Evolutionary conservation across 2,329 filamentous ascomycete genomes (phyloP), one percentile per base, ranked within the genome.

Genomic region (Monilinia laxa): DNA sequence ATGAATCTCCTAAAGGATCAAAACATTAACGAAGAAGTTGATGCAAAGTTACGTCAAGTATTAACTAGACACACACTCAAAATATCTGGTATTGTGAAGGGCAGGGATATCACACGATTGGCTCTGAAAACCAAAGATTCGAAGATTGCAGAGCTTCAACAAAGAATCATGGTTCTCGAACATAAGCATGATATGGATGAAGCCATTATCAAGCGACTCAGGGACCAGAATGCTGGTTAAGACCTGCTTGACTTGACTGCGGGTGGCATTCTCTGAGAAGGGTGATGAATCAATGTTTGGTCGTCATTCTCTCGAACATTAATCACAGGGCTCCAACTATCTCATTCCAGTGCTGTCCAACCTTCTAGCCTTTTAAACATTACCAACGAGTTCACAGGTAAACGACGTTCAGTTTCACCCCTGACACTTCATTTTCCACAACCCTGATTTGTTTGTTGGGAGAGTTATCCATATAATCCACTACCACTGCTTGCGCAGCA

Each of bases 41-140:
- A 80, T 5, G 67, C 71, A 2, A 76, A 74, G 28, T 75, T 89
- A 2, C 75, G 76, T 0, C 68, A 70, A 31, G 71, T 85, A 10
- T 79, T 91, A 42, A 80, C 82, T 47, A 83, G 78, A 55, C 82
- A 90, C 70, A 83, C 85, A 20, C 77, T 87, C 62, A 83, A 81
- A 62, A 81, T 83, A 0, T 85, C 84, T 72, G 90, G 90, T 0
- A 81, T 90, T 25, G 80, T 81, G 51, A 83, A 83, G 69, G 89
- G 89, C 0, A 81, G 90, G 2, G 90, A 94, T 68, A 84, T 89
- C 9, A 83, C 85, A 4, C 79, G 90, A n/a, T 76, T 84, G 11
- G 84, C 83, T 4, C 74, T 91, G 45, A 87, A 85, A 73, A 81
- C 82, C 5, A 88, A 87, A 70, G 88, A 94, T 80, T 78, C 85